Evolutionary conservation across 371 early-diverging fungal genomes (phyloP).

Genomic region (Sporodiniella umbellata): DNA sequence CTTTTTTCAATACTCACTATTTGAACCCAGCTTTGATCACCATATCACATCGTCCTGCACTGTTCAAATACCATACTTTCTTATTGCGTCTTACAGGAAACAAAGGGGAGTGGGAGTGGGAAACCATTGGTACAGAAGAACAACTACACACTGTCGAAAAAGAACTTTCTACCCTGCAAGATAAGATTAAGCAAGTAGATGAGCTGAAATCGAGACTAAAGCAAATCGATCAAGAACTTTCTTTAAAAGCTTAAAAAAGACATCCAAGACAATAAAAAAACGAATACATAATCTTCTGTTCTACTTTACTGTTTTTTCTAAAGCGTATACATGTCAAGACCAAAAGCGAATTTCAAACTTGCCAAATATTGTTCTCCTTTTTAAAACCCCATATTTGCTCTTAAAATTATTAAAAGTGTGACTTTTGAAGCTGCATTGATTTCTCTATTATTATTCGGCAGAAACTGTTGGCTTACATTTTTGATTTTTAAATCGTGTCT

Average conservation of each 20-base stretch:
- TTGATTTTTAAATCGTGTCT: too few species aligned
- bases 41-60: conserved; percentile 84
- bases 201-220: conserved; percentile 61
- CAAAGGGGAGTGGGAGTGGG: conserved; percentile 78
- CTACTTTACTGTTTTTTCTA: neutral
- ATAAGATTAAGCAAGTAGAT: conserved; percentile 72
- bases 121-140: conserved; percentile 72
- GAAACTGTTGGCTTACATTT: too few species aligned
- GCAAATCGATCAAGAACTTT: conserved; percentile 53
- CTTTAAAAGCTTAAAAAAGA: neutral
- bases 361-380: too few species aligned
- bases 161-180: conserved; percentile 73
- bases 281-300: neutral
- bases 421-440: too few species aligned
- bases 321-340: too few species aligned
- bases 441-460: too few species aligned
- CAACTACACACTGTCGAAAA: conserved; percentile 78
- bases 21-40: conserved; percentile 71
- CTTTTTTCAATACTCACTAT: neutral
- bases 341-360: too few species aligned
- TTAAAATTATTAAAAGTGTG: too few species aligned
- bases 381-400: too few species aligned
- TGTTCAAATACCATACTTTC: conserved; percentile 86
- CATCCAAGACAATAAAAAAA: neutral
- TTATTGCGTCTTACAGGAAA: conserved; percentile 68